These are phyloP conservation scores for Nepenthes alata DNA, from an alignment of 179 eudicot species.

Conservation along the genomic window DNA sequence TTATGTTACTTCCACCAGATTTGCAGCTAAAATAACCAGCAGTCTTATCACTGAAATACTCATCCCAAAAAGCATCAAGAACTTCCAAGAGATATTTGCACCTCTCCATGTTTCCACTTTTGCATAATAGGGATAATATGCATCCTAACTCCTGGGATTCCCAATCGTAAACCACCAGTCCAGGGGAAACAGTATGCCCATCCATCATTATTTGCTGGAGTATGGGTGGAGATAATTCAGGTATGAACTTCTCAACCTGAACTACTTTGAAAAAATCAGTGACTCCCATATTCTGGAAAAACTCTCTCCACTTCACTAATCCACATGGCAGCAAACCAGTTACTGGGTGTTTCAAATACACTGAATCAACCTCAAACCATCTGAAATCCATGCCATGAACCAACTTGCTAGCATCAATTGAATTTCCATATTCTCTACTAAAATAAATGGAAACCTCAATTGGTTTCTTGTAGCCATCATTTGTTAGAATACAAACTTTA, in stretches of 20 bases:
- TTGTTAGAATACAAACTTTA: constrained; percentile 61
- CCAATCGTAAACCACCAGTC: constrained; percentile 55
- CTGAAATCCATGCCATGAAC: constrained; percentile 34
- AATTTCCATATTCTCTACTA: constrained; percentile 56
- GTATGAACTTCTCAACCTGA: constrained; percentile 41
- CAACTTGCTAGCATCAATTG: constrained; percentile 45
- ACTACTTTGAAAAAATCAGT: constrained; percentile 67
- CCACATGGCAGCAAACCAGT: constrained; percentile 41
- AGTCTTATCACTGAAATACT: constrained; percentile 48
- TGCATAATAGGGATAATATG: constrained; percentile 44
- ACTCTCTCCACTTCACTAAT: constrained; percentile 57
- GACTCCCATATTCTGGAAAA: constrained; percentile 66
- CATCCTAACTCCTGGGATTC: constrained; percentile 63
- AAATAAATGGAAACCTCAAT: constrained; percentile 65
- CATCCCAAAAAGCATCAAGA: constrained; percentile 77
- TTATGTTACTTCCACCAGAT: constrained; percentile 25
- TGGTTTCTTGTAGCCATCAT: constrained; percentile 54
- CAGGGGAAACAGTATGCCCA: constrained; percentile 26
- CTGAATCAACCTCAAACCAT: constrained; percentile 69
- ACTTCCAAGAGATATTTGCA: constrained; percentile 59
- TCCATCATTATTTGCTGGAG: constrained; percentile 25
- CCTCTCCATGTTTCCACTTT: constrained; percentile 31
- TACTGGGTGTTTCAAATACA: constrained; percentile 54
- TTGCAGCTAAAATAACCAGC: constrained; percentile 25
- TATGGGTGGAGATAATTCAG: constrained; percentile 29